Conservation (phyloP, 768 basidiomycete species). For the Cytidiella melzeri region DNA sequence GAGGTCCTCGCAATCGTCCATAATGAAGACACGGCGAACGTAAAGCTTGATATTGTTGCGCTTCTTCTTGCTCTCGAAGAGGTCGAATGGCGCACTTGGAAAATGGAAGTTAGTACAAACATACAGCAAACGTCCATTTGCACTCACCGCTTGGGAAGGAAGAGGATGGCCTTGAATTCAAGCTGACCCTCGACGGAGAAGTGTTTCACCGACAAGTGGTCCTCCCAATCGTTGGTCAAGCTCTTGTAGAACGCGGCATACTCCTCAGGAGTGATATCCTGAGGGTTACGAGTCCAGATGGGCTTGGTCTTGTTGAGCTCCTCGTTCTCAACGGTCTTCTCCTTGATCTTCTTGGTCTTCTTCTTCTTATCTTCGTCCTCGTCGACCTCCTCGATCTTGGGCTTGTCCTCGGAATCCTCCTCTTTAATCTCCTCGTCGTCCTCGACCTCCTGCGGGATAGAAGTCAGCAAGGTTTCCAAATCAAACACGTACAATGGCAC, state of each 20-base stretch:
- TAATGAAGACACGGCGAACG: constrained; percentile 99
- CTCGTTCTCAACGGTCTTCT: constrained; percentile 82
- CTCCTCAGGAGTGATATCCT: constrained; percentile 89
- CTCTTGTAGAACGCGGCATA: constrained; percentile 99
- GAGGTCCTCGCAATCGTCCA: constrained; percentile 99
- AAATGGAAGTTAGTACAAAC: constrained; percentile 9
- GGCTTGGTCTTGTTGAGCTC: constrained; percentile 99
- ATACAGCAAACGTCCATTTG: background rate
- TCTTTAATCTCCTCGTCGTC: constrained; percentile 77
- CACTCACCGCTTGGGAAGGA: constrained; percentile 86
- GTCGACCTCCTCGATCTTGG: constrained; percentile 65
- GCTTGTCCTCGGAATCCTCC: constrained; percentile 77
- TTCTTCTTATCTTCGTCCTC: constrained; percentile 70
- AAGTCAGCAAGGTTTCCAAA: background rate
- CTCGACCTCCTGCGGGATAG: constrained; percentile 66
- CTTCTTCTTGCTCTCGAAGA: constrained; percentile 99
- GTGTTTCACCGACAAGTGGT: constrained; percentile 99
- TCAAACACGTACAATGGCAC: constrained; percentile 16
- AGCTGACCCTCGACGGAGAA: constrained; percentile 99
- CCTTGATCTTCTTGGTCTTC: constrained; percentile 82
- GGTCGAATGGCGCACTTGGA: constrained; percentile 90
- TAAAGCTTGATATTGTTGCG: constrained; percentile 99
- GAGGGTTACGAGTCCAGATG: constrained; percentile 98
- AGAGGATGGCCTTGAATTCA: constrained; percentile 99
- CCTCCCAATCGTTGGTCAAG: constrained; percentile 99